A percentile compares a stretch with the other conserved stretches of the same genome.
Evolutionary conservation across 805 yeast genomes (phyloP).

Genomic region (Tetrapisispora iriomotensis): DNA sequence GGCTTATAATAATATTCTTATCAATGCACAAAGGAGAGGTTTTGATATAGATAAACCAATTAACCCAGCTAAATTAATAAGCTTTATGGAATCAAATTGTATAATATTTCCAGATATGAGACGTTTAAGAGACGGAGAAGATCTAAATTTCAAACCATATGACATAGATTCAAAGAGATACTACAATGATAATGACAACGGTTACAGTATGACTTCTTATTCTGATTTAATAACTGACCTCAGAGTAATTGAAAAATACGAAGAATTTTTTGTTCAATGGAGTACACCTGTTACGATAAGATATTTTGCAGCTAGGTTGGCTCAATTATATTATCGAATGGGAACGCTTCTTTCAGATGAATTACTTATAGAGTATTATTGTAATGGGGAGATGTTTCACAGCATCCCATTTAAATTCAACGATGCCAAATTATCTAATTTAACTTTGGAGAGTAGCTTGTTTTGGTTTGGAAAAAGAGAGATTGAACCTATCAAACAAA

Average conservation of each 20-base stretch:
- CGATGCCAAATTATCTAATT: constrained; percentile 20
- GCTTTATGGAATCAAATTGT: constrained; percentile 32
- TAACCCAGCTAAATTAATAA: constrained; percentile 32
- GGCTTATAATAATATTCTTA: constrained; percentile 36
- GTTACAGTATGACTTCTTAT: constrained; percentile 14
- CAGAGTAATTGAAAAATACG: constrained; percentile 12
- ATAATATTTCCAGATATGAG: constrained; percentile 36
- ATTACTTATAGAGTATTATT: constrained; percentile 45
- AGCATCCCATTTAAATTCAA: constrained; percentile 34
- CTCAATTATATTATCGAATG: constrained; percentile 32
- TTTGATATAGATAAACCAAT: constrained; percentile 42
- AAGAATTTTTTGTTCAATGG: constrained; percentile 37
- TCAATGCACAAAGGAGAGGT: constrained; percentile 39
- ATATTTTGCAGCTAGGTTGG: constrained; percentile 44
- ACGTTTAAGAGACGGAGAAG: constrained; percentile 37
- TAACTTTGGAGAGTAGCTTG: constrained; percentile 29
- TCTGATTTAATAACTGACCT: constrained; percentile 8
- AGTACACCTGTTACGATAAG: constrained; percentile 43
- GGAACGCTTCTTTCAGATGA: constrained; percentile 30
- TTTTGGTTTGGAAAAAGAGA: constrained; percentile 53
- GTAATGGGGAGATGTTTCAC: constrained; percentile 34
- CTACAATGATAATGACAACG: background rate
- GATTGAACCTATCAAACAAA: constrained; percentile 36
- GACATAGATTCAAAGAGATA: constrained; percentile 20
- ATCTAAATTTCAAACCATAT: constrained; percentile 34